phyloP scores from a whole-genome alignment of 306 rosid genomes.

The Vachellia pachyceras region DNA sequence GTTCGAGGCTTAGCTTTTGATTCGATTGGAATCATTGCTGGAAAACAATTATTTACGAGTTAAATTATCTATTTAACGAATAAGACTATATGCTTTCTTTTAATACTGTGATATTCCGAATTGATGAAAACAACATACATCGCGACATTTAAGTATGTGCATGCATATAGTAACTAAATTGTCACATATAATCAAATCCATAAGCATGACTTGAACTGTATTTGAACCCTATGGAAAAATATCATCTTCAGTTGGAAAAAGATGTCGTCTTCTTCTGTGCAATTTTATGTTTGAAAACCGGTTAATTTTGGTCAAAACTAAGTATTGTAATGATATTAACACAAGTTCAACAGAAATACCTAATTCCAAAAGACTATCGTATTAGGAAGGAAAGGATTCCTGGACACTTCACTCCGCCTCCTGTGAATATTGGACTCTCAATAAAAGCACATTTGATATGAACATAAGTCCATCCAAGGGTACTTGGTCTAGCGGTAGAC shows the following conservation, averaged over 20 bases:
- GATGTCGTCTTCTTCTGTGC: neutral
- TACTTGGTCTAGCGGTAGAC: no score
- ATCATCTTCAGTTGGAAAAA: neutral
- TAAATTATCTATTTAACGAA: neutral
- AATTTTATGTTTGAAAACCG: neutral
- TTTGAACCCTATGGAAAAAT: neutral
- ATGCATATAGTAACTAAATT: neutral
- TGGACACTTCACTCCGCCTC: no score
- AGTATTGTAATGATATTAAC: no score
- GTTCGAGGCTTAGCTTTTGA: neutral
- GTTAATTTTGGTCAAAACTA: no score
- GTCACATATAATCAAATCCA: neutral
- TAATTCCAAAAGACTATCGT: no score
- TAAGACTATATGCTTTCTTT: neutral
- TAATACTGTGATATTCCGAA: neutral
- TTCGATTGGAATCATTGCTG: neutral
- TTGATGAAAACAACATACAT: neutral
- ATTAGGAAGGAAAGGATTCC: no score
- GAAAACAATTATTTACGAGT: neutral
- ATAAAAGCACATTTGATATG: no score
- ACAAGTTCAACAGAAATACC: no score
- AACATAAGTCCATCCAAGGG: no score
- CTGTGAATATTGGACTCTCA: no score
- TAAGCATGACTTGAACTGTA: neutral
- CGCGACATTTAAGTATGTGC: neutral